A percentile compares a stretch with the other conserved stretches of the same genome.
phyloP scores from a whole-genome alignment of 2,329 filamentous ascomycete species.

The Phyllosticta paracitricarpa region DNA sequence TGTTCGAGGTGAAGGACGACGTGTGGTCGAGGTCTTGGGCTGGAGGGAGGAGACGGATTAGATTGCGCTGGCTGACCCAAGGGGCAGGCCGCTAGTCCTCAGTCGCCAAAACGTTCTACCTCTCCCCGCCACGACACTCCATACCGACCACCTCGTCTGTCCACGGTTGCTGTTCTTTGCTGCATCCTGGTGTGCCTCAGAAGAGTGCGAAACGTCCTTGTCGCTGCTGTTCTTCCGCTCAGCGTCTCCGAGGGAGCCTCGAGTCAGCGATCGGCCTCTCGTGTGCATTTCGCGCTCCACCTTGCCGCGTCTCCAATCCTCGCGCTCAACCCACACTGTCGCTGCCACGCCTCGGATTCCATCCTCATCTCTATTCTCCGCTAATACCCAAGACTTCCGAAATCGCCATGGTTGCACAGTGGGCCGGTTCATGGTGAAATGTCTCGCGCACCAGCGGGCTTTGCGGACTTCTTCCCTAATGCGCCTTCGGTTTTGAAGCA shows the following conservation, averaged over 20 bases:
- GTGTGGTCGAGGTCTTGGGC: background rate
- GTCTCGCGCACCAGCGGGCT: constrained; percentile 72
- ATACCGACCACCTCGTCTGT: background rate
- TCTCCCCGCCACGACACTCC: background rate
- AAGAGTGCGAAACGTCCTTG: background rate
- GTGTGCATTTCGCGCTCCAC: constrained; percentile 16
- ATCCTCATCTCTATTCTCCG: background rate
- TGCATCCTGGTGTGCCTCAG: background rate
- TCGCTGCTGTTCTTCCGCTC: background rate
- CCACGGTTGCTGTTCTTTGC: background rate
- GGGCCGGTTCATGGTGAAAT: constrained; percentile 32
- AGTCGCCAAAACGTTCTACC: background rate
- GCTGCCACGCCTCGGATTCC: constrained; percentile 1
- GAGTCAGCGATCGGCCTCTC: constrained; percentile 8
- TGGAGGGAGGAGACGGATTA: background rate
- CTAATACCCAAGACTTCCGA: background rate
- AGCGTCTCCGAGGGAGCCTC: constrained; percentile 1
- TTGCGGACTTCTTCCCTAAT: constrained; percentile 78
- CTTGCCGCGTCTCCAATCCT: constrained; percentile 13
- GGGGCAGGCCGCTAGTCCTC: background rate
- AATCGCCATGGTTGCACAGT: constrained; percentile 20
- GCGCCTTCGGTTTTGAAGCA: constrained; percentile 54
- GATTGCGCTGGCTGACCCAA: background rate
- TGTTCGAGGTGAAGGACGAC: background rate
- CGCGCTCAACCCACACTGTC: constrained; percentile 7